These are phyloP conservation scores for Skeletonema potamos DNA, from an alignment of 108 stramenopile genomes.

Conservation along the genomic window DNA sequence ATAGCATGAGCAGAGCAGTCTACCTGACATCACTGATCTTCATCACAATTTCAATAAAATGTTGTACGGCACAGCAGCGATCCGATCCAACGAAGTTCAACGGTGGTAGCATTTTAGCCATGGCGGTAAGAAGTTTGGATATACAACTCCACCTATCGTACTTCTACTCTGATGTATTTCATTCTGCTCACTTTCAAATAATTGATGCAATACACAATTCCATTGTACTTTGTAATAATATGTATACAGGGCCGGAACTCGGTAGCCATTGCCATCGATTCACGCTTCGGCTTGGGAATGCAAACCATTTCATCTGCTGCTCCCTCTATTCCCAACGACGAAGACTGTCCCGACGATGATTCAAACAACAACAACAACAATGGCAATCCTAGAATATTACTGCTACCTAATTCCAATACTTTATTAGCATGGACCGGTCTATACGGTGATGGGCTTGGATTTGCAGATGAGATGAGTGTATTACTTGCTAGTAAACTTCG, in stretches of 20 bases:
- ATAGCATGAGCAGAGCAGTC: neutral
- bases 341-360: neutral
- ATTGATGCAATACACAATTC: no score
- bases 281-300: slow-evolving; percentile 81
- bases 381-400: slow-evolving; percentile 28
- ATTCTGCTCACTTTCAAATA: no score
- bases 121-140: slow-evolving; percentile 68
- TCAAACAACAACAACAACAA: neutral
- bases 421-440: slow-evolving; percentile 80
- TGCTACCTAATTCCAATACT: slow-evolving; percentile 38
- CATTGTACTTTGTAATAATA: no score
- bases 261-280: slow-evolving; percentile 81
- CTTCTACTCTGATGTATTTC: neutral
- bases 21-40: neutral
- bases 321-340: slow-evolving; percentile 1
- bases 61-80: slow-evolving; percentile 23
- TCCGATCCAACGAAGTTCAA: slow-evolving; percentile 73
- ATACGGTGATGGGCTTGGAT: slow-evolving; percentile 77
- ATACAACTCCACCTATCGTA: no score
- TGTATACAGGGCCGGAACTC: slow-evolving; percentile 53
- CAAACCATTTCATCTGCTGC: slow-evolving; percentile 45
- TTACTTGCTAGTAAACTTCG: slow-evolving; percentile 50
- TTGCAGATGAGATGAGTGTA: slow-evolving; percentile 57
- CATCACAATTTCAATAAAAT: neutral
- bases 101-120: slow-evolving; percentile 81